Base-by-base conservation (phyloP, 257 asterid species). In the Hygrophila difformis region DNA sequence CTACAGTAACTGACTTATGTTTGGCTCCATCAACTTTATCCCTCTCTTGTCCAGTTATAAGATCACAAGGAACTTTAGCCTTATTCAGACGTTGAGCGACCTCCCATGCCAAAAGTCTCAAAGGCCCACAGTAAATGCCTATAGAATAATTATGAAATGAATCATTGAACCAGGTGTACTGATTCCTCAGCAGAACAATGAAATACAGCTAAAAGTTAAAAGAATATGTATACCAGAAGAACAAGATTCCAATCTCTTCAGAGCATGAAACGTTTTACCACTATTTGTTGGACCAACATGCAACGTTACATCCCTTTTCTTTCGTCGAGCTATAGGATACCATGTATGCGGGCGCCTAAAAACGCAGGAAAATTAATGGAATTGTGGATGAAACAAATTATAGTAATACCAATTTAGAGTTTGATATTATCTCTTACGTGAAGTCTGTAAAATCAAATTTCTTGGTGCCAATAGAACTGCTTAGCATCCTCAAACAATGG, bases 261-360 rank as follows among this genome's bases (percentile, higher is more conserved):
- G 64, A 14, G 98, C 96, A 59, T 75, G 71, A 64, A 79, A 70
- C 18, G 98, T 89, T 79, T 89, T 89, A 39, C 98, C 98, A 51
- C 98, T 89, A 63, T 89, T 89, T 60, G 98, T 89, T 19, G 98
- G 98, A 46, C 98, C 98, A 39, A 89, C 98, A 44, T 89, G 98
- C 59, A 89, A 72, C 49, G 67, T 51, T 39, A 89, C 70, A 56
- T 75, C 70, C 64, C 98, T 55, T 53, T 56, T 82, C 46, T 79
- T 85, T 49, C 63, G 68, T 59, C 98, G 84, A 40, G 98, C 98
- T 44, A 56, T 48, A 39, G 96, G 96, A 48, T 85, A 89, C 98
- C 98, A 89, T 56, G 86, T 61, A 60, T 89, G 93, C 3, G 98
- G 98, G 45, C 61, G 58, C 74, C 98, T 89, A 59, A 47, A 52